Base-by-base conservation (phyloP, 768 basidiomycete species). In the Suillus lakei region DNA sequence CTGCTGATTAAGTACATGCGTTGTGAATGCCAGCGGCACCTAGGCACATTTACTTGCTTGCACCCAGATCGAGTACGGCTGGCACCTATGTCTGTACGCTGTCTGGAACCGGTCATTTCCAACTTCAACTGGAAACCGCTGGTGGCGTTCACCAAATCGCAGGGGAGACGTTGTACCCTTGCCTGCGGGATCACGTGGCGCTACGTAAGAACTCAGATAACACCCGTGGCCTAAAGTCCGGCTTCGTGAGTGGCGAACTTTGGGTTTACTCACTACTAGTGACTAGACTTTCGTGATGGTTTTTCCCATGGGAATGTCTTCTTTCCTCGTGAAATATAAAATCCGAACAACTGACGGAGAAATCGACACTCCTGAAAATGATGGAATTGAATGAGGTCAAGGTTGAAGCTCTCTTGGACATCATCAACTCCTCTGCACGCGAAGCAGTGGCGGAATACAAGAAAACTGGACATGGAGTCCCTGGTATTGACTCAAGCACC, bases 371-470 rank as follows among this genome's bases (percentile, higher is more conserved):
- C 23, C 48, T 26, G 23, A 26, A 26, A 8, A 16, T 26, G 26
- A 15, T 12, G 26, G 13, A 50, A 13, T 26, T 26, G 26, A 48
- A 15, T 26, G 46, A 46, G n/a, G 21, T 70, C 44, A 46, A 46
- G 21, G 44, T 44, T 44, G 44, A 44, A 44, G 43, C 21, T 10
- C n/a, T 44, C 10, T 23, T 46, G 4, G n/a, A 46, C 44, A 43
- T 79, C 18, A 75, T 79, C 67, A 23, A 12, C n/a, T 23, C 10
- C 44, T 70, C 78, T 23, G 71, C 76, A n/a, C 70, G 68, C 15
- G 67, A 74, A 48, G 71, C 71, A 13, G 71, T 74, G 8, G 61
- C 63, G 21, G 72, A 71, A 41, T 76, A 75, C 64, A 75, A 71
- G 60, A 74, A 74, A 34, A 66, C 50, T 0, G 68, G 66, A 1